Percentiles rank a stretch among this genome's conserved stretches.
phyloP scores from a whole-genome alignment of 352 stramenopile species.

The Pythium brassicae region DNA sequence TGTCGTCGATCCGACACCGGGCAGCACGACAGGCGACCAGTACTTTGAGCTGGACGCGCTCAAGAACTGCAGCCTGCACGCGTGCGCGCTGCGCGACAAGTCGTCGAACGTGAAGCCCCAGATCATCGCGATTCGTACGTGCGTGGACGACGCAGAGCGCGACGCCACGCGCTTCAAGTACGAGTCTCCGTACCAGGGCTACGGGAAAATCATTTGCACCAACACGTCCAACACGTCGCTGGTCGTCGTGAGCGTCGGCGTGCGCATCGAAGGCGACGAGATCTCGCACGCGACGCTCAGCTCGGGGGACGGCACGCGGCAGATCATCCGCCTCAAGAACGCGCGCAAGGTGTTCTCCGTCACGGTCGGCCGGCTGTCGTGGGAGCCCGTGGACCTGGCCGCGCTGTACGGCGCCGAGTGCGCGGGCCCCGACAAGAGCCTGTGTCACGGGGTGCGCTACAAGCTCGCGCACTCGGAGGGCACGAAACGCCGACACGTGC shows the following conservation, averaged over 20 bases:
- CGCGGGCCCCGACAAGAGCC: background rate
- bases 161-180: too few relatives aligned
- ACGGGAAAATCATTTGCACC: too few relatives aligned
- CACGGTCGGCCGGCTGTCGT: conserved; percentile 16
- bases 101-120: background rate
- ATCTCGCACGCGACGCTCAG: background rate
- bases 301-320: background rate
- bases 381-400: conserved; percentile 10
- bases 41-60: background rate
- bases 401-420: conserved; percentile 10
- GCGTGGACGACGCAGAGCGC: background rate
- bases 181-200: too few relatives aligned
- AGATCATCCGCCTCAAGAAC: conserved; percentile 7
- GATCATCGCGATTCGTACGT: background rate
- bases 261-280: conserved; percentile 6
- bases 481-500: background rate
- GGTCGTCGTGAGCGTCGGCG: background rate
- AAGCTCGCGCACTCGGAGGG: background rate
- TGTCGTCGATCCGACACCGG: too few relatives aligned
- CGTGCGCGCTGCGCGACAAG: background rate
- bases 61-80: background rate
- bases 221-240: background rate
- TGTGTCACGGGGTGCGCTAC: conserved; percentile 4
- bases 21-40: background rate
- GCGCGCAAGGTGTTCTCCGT: conserved; percentile 19